Conservation (phyloP, 2,329 filamentous ascomycete species). For the Talaromyces marneffei region DNA sequence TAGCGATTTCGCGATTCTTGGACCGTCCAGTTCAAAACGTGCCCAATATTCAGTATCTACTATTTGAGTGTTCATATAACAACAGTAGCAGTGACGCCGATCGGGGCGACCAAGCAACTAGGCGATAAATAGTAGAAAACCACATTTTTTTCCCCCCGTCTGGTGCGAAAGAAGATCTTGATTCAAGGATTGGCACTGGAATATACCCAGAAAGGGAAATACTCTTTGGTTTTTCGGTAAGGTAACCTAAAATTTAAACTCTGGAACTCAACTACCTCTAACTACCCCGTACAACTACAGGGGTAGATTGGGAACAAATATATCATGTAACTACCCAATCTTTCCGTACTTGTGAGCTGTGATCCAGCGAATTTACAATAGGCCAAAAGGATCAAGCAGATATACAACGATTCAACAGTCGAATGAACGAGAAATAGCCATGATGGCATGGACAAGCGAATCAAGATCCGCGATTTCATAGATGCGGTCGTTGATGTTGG, state of each 20-base stretch:
- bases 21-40: neutral
- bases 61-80: neutral
- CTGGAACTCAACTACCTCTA: neutral
- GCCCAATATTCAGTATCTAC: neutral
- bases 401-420: neutral
- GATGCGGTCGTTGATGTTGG: neutral
- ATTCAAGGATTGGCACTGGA: conserved; percentile 3
- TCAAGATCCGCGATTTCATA: neutral
- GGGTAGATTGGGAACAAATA: too few relatives aligned
- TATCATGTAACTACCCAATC: neutral
- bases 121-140: neutral
- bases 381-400: neutral
- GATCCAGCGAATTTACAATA: neutral
- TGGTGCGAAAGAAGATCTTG: neutral
- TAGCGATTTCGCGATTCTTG: neutral
- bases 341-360: too few relatives aligned
- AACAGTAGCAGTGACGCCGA: too few relatives aligned
- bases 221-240: conserved; percentile 1
- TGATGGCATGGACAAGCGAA: neutral
- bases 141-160: neutral
- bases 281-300: too few relatives aligned
- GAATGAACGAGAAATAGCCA: neutral
- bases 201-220: conserved; percentile 7
- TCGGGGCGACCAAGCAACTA: neutral
- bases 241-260: neutral